Percentiles rank a stretch among this genome's conserved stretches.
These are phyloP conservation scores for Pseudopyricularia javanii DNA, from an alignment of 2,329 filamentous ascomycete species.

Conservation along the genomic window DNA sequence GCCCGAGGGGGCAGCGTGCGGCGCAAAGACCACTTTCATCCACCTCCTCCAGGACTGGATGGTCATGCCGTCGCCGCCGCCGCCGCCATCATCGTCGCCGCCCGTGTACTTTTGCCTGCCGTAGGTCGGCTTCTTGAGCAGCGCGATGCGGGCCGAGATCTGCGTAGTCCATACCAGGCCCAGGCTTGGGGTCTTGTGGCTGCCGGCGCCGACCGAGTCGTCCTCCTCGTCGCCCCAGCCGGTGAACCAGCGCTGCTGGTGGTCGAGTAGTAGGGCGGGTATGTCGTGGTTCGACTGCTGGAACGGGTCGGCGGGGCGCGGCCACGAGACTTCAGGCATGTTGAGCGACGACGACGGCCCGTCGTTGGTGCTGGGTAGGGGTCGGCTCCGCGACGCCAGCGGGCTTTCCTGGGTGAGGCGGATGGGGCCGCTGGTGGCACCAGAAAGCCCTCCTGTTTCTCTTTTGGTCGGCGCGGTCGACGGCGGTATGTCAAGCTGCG, in stretches of 20 bases:
- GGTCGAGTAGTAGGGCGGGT: constrained; percentile 59
- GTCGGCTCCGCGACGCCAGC: constrained; percentile 31
- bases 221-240: constrained; percentile 74
- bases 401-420: constrained; percentile 31
- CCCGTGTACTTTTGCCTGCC: constrained; percentile 23
- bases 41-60: constrained; percentile 56
- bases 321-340: constrained; percentile 13
- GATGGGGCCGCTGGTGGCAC: constrained; percentile 6
- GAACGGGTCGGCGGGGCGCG: constrained; percentile 13
- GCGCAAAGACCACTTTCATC: constrained; percentile 83
- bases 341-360: constrained; percentile 27
- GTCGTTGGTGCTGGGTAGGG: constrained; percentile 14
- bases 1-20: constrained; percentile 50
- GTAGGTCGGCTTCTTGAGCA: constrained; percentile 59
- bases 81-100: constrained; percentile 23
- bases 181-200: constrained; percentile 71
- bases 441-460: not conserved
- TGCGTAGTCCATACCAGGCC: constrained; percentile 89
- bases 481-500: not conserved
- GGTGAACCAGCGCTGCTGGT: constrained; percentile 91
- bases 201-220: constrained; percentile 31
- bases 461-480: not conserved
- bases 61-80: constrained; percentile 14
- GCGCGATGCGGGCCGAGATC: constrained; percentile 67
- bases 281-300: constrained; percentile 17